Evolutionary conservation across 345 rosid genomes (phyloP).

Genomic region (Melaleuca alternifolia): DNA sequence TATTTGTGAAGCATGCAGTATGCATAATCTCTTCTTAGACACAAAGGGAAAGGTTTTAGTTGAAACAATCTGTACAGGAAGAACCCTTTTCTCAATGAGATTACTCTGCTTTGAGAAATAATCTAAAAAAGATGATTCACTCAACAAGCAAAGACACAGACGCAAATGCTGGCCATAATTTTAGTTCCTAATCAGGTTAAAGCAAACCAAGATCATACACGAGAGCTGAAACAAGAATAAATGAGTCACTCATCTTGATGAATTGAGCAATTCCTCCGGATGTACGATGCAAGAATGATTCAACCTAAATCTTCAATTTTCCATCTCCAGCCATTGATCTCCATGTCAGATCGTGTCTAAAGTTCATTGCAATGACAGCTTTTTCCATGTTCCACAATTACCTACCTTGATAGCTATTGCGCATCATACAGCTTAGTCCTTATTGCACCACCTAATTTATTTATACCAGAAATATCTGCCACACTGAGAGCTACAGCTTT

Average conservation of each 20-base stretch:
- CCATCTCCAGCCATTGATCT: background rate
- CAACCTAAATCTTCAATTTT: background rate
- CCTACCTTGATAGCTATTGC: background rate
- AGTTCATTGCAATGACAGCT: background rate
- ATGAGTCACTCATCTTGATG: background rate
- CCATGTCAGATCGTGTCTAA: background rate
- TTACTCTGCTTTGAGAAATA: background rate
- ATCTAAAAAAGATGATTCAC: background rate
- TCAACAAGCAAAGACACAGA: too few relatives aligned
- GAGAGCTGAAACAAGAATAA: background rate
- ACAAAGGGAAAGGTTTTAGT: background rate
- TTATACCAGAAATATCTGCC: background rate
- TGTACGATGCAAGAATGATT: background rate
- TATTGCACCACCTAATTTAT: background rate
- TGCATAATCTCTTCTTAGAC: background rate
- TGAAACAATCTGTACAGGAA: background rate
- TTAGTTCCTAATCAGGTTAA: background rate
- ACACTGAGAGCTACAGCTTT: conserved; percentile 32
- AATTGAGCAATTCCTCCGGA: background rate
- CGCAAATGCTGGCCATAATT: background rate
- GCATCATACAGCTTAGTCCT: background rate
- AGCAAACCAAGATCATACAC: background rate
- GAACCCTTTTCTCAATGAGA: background rate
- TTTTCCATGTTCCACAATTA: background rate
- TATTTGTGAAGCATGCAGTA: background rate